Base-by-base conservation (phyloP, 768 basidiomycete species). In the Psilocybe subaeruginosa region DNA sequence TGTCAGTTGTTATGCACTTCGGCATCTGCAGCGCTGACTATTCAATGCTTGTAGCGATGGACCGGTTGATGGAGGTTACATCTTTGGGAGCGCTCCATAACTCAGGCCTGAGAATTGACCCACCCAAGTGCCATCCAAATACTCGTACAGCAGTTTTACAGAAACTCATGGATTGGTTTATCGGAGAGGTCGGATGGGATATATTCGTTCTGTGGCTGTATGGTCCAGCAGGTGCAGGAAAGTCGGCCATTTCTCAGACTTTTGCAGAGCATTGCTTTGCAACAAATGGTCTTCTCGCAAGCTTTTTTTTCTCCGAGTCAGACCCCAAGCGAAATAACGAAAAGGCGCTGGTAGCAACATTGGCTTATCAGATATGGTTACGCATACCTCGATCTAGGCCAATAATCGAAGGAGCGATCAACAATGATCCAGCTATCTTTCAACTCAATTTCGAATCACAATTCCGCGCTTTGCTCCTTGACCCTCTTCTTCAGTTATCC, bases 211-310 rank as follows among this genome's bases (percentile, higher is more conserved):
- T 67, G 27, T 69, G 68, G 66, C 17, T 67, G 1, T 33, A 62
- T 33, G 68, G 68, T 7, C 58, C 60, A 3, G 66, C 59, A 7
- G 68, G 68, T 14, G 58, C 60, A 14, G 68, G 68, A 8, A 69
- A 69, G 49, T 65, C 68, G 1, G 62, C 67, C 17, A 62, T 68
- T n/a, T 57, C 63, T 7, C 64, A 66, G 39, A 55, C 53, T 1
- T 55, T 69, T 11, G 64, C 64, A 12, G 62, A 63, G 16, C 9
- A 37, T 6, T 63, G 48, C 33, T 12, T 39, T 8, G 51, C 54
- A 14, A n/a, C 2, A 52, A 47, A 23, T 3, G 41, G 8, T 8
- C 45, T 66, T 12, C 58, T 46, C 0, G 68, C 54, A 19, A 56
- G 56, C 30, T 66, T 69, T 53, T 69, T 66, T 51, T 69, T 64